Base-by-base conservation (phyloP, 768 basidiomycete species). In the Mycena maculata region DNA sequence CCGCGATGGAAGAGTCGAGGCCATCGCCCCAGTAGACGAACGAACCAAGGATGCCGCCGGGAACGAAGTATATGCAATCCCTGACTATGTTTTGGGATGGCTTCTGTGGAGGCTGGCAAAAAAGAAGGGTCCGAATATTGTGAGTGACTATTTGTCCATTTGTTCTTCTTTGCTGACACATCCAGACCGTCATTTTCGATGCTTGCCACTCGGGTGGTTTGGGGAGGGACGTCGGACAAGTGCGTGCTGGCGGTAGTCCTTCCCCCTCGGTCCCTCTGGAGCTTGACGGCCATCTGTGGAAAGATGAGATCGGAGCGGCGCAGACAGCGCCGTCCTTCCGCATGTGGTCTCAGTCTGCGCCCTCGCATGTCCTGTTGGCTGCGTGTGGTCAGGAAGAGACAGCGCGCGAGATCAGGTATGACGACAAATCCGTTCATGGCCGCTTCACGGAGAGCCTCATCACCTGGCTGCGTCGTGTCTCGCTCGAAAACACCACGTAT, bases 71-170 rank as follows among this genome's bases (percentile, higher is more conserved):
- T 25, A 62, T 20, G 50, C 25, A 23, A 62, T 62, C 31, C 60
- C 60, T 27, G 60, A 62, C 28, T 62, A 62, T 31, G n/a, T 53
- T 30, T 41, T 62, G 25, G 50, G 39, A 28, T 41, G 41, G 53
- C 33, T 56, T 0, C 45, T 63, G 4, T 22, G 28, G 15, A 33
- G 48, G 2, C 42, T 63, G 2, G 42, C 52, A 2, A n/a, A 1
- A n/a, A 56, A 45, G 42, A 63, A 63, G 23, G 62, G 62, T 8
- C 1, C 4, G 0, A 63, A 63, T 23, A 60, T 60, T 13, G 58
- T 60, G 28, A n/a, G 58, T 31, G 20, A 31, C 8, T 20, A 4
- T 13, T 2, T 23, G 27, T 18, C n/a, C 15, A 3, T 23, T 23
- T 6, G 8, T 16, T 16, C 23, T 49, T 38, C n/a, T 28, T 39